Percentiles rank a stretch among this genome's conserved stretches.
phyloP scores from a whole-genome alignment of 371 early-diverging fungal genomes.

The Enterocytospora artemiae region DNA sequence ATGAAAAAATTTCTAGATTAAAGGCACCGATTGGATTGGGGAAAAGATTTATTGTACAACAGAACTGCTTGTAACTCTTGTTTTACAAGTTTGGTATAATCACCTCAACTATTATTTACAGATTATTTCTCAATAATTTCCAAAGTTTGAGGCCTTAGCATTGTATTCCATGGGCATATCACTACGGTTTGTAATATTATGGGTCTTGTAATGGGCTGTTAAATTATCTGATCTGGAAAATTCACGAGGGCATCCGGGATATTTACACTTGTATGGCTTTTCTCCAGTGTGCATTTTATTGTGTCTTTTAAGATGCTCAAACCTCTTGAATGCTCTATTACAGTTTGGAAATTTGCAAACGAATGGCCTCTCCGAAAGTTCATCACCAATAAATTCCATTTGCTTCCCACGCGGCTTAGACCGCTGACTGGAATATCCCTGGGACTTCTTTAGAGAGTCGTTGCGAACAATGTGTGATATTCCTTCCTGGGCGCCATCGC shows the following conservation, averaged over 20 bases:
- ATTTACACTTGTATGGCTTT: conserved; percentile 68
- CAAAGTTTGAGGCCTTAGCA: not conserved
- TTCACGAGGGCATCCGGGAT: conserved; percentile 64
- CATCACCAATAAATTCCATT: conserved; percentile 7
- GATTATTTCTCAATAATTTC: too few species aligned
- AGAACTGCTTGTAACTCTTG: too few species aligned
- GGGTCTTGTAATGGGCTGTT: conserved; percentile 59
- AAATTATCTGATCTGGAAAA: conserved; percentile 78
- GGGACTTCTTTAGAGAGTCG: not conserved
- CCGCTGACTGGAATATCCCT: conserved; percentile 1
- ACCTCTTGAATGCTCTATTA: conserved; percentile 67
- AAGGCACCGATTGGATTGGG: too few species aligned
- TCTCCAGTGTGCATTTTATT: conserved; percentile 75
- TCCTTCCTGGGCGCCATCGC: not conserved
- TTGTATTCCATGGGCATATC: not conserved
- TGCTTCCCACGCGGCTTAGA: conserved; percentile 29
- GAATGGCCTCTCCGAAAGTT: conserved; percentile 49
- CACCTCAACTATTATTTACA: too few species aligned
- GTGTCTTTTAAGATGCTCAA: conserved; percentile 71
- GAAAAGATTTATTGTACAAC: too few species aligned
- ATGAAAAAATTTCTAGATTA: too few species aligned
- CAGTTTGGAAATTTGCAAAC: conserved; percentile 61
- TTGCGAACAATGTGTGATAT: not conserved
- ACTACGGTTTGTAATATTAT: conserved; percentile 27
- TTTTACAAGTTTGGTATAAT: too few species aligned